Conservation (phyloP, 2,329 filamentous ascomycete species). For the Rutstroemia sp. region DNA sequence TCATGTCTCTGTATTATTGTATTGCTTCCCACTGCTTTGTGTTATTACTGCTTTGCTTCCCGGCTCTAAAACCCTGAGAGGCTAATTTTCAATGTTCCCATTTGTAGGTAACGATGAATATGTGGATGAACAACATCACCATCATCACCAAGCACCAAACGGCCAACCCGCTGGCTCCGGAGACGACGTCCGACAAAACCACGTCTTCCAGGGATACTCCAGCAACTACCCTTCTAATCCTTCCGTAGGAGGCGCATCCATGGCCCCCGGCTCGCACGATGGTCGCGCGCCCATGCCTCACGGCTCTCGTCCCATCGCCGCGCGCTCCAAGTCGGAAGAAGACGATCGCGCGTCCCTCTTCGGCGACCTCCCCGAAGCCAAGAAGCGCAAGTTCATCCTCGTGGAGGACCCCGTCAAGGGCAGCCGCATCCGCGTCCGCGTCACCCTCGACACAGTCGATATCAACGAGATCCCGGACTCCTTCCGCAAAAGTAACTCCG, state of each 20-base stretch:
- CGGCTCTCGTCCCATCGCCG: constrained; percentile 34
- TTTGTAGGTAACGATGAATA: constrained; percentile 54
- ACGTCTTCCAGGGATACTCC: constrained; percentile 67
- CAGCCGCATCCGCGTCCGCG: constrained; percentile 76
- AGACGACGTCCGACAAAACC: constrained; percentile 64
- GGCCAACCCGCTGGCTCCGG: constrained; percentile 43
- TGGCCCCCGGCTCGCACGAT: constrained; percentile 47
- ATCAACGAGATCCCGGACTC: constrained; percentile 95
- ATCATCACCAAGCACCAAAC: constrained; percentile 56
- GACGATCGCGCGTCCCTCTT: constrained; percentile 65
- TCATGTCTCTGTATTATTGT: constrained; percentile 25
- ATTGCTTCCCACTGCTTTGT: constrained; percentile 13
- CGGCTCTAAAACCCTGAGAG: constrained; percentile 23
- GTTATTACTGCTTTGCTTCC: constrained; percentile 19
- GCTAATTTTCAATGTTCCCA: constrained; percentile 25
- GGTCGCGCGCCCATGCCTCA: constrained; percentile 42
- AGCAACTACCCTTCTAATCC: constrained; percentile 54
- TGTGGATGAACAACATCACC: constrained; percentile 57
- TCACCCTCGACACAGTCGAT: constrained; percentile 87
- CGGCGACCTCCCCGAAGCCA: constrained; percentile 79
- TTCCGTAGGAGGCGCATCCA: constrained; percentile 47
- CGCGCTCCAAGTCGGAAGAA: constrained; percentile 25
- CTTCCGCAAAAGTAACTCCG: constrained; percentile 82
- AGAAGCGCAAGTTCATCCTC: constrained; percentile 93
- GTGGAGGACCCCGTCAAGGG: constrained; percentile 83